A percentile compares a stretch with the other conserved stretches of the same genome.
phyloP scores from a whole-genome alignment of 257 asterid species.

The Forsythia viridissima region DNA sequence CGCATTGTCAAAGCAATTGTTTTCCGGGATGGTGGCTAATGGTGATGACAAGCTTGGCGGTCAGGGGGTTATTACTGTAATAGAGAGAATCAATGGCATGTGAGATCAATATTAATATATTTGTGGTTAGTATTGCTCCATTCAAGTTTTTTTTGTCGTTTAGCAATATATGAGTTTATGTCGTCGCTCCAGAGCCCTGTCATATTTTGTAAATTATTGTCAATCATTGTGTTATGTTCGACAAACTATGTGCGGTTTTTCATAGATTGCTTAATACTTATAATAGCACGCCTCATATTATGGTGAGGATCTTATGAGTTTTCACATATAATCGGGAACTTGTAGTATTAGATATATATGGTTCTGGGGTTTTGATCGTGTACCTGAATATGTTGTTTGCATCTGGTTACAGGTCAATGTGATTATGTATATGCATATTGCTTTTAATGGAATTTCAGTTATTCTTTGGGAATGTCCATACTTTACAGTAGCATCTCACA shows the following conservation, averaged over 20 bases:
- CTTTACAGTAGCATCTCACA: too few relatives aligned
- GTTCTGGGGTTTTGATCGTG: too few relatives aligned
- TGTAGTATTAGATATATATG: too few relatives aligned
- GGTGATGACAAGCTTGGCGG: slow-evolving; percentile 79
- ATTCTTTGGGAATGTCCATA: too few relatives aligned
- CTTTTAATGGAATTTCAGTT: too few relatives aligned
- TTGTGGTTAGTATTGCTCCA: not conserved
- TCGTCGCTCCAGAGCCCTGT: too few relatives aligned
- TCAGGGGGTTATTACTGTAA: slow-evolving; percentile 72
- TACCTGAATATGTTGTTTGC: too few relatives aligned
- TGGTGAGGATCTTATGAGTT: not conserved
- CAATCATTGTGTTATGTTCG: not conserved
- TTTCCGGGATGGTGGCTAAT: slow-evolving; percentile 78
- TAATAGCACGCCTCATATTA: not conserved
- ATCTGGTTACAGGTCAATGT: too few relatives aligned
- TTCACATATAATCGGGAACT: too few relatives aligned
- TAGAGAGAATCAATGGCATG: slow-evolving; percentile 71
- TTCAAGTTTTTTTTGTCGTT: not conserved
- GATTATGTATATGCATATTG: too few relatives aligned
- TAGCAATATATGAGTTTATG: too few relatives aligned
- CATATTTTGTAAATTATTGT: too few relatives aligned
- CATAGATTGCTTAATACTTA: not conserved
- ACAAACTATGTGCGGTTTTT: not conserved
- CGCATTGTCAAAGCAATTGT: slow-evolving; percentile 74
- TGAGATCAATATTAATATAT: not conserved